These are phyloP conservation scores for Penicillium ochrochloron DNA, from an alignment of 495 filamentous ascomycete genomes.

Conservation along the genomic window DNA sequence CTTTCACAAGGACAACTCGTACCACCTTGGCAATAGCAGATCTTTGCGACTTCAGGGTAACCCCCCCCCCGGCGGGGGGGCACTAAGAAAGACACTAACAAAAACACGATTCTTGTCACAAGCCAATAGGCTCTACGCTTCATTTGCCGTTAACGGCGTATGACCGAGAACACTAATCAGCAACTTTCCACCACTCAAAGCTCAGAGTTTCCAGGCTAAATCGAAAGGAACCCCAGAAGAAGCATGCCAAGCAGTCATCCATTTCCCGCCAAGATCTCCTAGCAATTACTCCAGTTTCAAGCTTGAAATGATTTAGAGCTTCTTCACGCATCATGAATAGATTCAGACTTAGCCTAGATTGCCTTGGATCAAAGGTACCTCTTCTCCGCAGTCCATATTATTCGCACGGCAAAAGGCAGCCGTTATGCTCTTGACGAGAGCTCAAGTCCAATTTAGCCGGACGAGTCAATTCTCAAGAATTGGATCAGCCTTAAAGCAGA, in stretches of 20 bases:
- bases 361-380: neutral
- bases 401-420: constrained; percentile 4
- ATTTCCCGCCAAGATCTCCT: neutral
- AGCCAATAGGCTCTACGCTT: neutral
- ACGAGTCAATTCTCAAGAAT: constrained; percentile 4
- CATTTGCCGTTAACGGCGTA: constrained; percentile 8
- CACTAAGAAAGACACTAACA: neutral
- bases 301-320: neutral
- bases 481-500: constrained; percentile 4
- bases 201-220: constrained; percentile 2
- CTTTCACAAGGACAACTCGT: neutral
- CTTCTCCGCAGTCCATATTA: neutral
- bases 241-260: neutral
- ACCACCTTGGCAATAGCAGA: neutral
- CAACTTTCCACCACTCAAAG: constrained; percentile 5
- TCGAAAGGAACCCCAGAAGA: constrained; percentile 5
- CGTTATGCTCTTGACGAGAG: neutral
- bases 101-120: neutral
- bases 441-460: neutral
- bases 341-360: constrained; percentile 2
- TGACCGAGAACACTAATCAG: constrained; percentile 4
- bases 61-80: too few relatives aligned
- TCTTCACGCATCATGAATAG: neutral
- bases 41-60: neutral
- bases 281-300: neutral